phyloP scores from a whole-genome alignment of 441 rosid species.

The Populus hybrid region DNA sequence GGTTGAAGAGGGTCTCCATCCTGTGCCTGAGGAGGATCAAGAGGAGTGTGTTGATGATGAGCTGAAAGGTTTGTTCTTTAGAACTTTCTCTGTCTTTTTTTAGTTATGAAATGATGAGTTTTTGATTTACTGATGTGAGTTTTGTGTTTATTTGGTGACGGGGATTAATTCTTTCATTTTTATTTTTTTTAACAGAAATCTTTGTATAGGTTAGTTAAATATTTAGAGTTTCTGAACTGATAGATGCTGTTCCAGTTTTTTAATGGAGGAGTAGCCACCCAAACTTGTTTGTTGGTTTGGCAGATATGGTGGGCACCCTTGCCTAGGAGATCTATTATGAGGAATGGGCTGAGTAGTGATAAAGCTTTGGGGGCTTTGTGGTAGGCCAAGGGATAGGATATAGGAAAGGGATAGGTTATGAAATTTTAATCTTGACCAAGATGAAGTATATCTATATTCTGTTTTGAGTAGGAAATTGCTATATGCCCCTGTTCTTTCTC shows the following conservation, averaged over 20 bases:
- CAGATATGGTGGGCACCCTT: background rate
- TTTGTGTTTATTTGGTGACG: background rate
- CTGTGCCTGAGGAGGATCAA: slow-evolving; percentile 54
- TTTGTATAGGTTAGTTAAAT: background rate
- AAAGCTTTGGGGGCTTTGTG: background rate
- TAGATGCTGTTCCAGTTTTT: background rate
- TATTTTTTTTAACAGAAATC: background rate
- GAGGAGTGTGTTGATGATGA: slow-evolving; percentile 50
- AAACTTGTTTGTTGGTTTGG: background rate
- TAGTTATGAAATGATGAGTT: background rate
- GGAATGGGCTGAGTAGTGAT: background rate
- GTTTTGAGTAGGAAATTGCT: background rate
- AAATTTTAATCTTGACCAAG: background rate
- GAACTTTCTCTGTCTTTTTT: background rate
- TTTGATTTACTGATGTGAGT: background rate
- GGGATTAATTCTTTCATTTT: background rate
- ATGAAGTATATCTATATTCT: background rate
- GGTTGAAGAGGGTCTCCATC: slow-evolving; percentile 34
- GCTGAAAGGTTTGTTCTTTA: slow-evolving; percentile 25
- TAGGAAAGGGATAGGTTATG: background rate
- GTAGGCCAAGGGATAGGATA: background rate
- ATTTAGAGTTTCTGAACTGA: background rate
- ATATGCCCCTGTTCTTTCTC: background rate
- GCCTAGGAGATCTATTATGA: background rate
- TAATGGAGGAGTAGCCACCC: background rate